Conservation (phyloP, 805 yeast genomes). For the Spathaspora gorwiae region DNA sequence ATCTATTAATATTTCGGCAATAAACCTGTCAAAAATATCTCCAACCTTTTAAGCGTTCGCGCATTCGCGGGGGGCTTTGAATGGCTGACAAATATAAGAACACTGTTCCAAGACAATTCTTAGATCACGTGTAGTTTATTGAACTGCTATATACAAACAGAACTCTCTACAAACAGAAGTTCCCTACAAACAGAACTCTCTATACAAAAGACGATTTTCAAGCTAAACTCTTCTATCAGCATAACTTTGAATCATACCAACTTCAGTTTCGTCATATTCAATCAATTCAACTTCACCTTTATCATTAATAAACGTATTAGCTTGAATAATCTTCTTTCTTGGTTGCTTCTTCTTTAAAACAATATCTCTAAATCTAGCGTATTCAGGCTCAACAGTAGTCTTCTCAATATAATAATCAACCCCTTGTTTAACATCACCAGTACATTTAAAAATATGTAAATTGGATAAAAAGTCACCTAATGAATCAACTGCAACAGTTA, state of each 20-base stretch:
- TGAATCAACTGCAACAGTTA: conserved; percentile 57
- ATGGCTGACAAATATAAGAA: too few relatives aligned
- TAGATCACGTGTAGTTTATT: too few relatives aligned
- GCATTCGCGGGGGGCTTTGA: too few relatives aligned
- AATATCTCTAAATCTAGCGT: conserved; percentile 60
- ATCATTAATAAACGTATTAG: conserved; percentile 54
- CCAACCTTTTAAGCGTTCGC: too few relatives aligned
- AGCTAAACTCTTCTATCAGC: conserved; percentile 42
- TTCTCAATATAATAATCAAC: conserved; percentile 57
- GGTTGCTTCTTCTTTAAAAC: conserved; percentile 74
- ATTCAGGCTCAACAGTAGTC: conserved; percentile 62
- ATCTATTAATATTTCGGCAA: too few relatives aligned
- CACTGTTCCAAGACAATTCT: too few relatives aligned
- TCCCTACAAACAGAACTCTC: too few relatives aligned
- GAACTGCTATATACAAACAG: too few relatives aligned
- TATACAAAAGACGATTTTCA: too few relatives aligned
- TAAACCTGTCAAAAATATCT: too few relatives aligned
- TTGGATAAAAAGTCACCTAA: conserved; percentile 66
- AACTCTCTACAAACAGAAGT: too few relatives aligned
- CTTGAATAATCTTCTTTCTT: conserved; percentile 79
- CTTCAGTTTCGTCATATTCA: conserved; percentile 70
- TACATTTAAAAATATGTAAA: conserved; percentile 74
- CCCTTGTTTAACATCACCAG: conserved; percentile 69
- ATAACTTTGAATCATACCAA: conserved; percentile 78
- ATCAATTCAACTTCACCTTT: conserved; percentile 42